Percentiles rank a stretch among this genome's conserved stretches.
These are phyloP conservation scores for Candida hungchunana DNA, from an alignment of 805 yeast species.

Conservation along the genomic window DNA sequence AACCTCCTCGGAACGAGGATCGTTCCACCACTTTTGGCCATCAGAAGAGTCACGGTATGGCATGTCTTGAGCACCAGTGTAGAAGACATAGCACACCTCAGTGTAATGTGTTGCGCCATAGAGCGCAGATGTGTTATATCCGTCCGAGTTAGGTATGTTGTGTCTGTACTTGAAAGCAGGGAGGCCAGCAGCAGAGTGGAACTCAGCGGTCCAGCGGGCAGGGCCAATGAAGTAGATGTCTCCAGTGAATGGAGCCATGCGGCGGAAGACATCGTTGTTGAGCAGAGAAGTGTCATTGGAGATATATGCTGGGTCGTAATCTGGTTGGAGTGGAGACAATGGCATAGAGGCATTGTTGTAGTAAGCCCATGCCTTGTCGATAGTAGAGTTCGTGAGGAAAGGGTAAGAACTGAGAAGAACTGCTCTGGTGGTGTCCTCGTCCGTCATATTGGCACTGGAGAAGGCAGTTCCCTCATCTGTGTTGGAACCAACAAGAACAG, in stretches of 20 bases:
- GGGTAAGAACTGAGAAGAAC: constrained; percentile 1
- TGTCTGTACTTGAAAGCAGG: constrained; percentile 11
- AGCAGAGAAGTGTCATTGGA: constrained; percentile 1
- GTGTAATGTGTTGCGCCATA: constrained; percentile 10
- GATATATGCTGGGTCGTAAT: constrained; percentile 6
- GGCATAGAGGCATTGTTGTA: constrained; percentile 5
- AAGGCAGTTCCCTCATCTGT: constrained; percentile 21
- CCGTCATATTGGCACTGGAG: constrained; percentile 1
- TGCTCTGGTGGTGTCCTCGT: constrained; percentile 3
- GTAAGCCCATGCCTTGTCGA: constrained; percentile 1
- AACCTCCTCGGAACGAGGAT: constrained; percentile 7
- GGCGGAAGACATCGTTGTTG: constrained; percentile 4
- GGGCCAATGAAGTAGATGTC: constrained; percentile 14
- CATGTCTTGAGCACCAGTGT: constrained; percentile 6
- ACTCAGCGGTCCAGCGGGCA: constrained; percentile 10
- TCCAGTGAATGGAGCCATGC: constrained; percentile 8
- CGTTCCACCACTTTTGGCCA: constrained; percentile 12
- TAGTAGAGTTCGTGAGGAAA: constrained; percentile 9
- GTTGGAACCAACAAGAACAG: constrained; percentile 22
- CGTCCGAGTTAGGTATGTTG: constrained; percentile 8
- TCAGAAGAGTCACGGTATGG: constrained; percentile 5
- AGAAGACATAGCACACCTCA: constrained; percentile 9
- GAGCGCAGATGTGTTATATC: constrained; percentile 5
- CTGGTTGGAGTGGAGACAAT: constrained; percentile 14
- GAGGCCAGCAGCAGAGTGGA: constrained; percentile 2